Evolutionary conservation across 306 rosid genomes (phyloP).

Genomic region (Astragalus membranaceus): DNA sequence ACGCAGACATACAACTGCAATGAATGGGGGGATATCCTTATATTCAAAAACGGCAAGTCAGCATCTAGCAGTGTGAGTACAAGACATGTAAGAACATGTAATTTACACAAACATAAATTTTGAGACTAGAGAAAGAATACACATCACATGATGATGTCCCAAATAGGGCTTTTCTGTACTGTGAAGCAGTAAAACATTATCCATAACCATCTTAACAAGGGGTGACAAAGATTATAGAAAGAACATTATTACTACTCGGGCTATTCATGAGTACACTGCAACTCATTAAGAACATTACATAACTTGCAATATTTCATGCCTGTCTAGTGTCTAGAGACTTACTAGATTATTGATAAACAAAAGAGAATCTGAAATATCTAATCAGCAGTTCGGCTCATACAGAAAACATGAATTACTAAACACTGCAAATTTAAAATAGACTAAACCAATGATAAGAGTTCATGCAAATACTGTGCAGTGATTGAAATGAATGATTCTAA

Average conservation of each 20-base stretch:
- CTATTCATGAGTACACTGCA: too few relatives aligned
- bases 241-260: too few relatives aligned
- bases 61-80: not conserved
- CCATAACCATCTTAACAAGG: too few relatives aligned
- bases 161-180: too few relatives aligned
- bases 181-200: too few relatives aligned
- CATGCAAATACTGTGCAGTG: not conserved
- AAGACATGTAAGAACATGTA: not conserved
- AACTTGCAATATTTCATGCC: too few relatives aligned
- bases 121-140: too few relatives aligned
- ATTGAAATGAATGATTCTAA: slow-evolving; percentile 6
- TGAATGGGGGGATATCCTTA: not conserved
- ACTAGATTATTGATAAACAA: not conserved
- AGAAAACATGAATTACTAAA: not conserved
- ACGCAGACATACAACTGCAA: not conserved
- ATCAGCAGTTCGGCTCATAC: not conserved
- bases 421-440: not conserved
- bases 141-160: too few relatives aligned
- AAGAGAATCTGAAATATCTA: not conserved
- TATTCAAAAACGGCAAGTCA: not conserved
- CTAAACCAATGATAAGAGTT: not conserved
- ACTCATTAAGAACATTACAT: too few relatives aligned
- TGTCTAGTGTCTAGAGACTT: too few relatives aligned
- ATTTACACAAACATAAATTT: too few relatives aligned
- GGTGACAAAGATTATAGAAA: too few relatives aligned